Evolutionary conservation across 768 basidiomycete species (phyloP).

Genomic region (Serpula lacrymans): DNA sequence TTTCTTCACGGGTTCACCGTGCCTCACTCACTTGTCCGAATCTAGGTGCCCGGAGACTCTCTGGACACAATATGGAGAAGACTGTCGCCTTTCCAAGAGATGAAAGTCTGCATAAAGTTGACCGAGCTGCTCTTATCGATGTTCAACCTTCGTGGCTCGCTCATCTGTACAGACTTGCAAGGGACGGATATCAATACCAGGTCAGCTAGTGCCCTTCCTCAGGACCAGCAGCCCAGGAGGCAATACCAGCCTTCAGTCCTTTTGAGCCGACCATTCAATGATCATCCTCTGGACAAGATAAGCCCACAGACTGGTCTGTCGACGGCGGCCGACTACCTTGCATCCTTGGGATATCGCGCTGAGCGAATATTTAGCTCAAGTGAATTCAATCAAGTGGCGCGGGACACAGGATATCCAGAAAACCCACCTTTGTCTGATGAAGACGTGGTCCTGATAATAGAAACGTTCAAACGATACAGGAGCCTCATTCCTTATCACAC

Average conservation of each 20-base stretch:
- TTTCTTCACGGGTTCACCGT: conserved; percentile 4
- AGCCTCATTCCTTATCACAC: conserved; percentile 22
- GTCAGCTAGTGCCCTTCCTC: conserved; percentile 4
- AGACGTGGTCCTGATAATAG: conserved; percentile 18
- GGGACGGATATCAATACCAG: conserved; percentile 16
- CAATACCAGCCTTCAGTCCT: conserved; percentile 10
- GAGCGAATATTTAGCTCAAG: conserved; percentile 18
- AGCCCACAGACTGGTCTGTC: conserved; percentile 19
- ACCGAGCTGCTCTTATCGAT: conserved; percentile 23
- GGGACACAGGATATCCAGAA: conserved; percentile 11
- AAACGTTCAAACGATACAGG: conserved; percentile 22
- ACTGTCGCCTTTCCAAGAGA: conserved; percentile 15
- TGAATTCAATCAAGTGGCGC: conserved; percentile 4
- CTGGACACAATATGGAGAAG: conserved; percentile 23
- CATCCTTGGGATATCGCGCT: conserved; percentile 21
- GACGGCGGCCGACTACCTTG: conserved; percentile 24
- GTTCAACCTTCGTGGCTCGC: conserved; percentile 21
- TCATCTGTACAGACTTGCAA: conserved; percentile 22
- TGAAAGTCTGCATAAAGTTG: conserved; percentile 19
- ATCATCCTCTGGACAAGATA: conserved; percentile 20
- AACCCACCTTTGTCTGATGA: conserved; percentile 15
- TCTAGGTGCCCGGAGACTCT: conserved; percentile 22
- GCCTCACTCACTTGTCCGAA: not conserved
- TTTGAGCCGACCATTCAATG: conserved; percentile 21
- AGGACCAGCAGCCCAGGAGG: conserved; percentile 9